phyloP scores from a whole-genome alignment of 1,284 basidiomycete species.

The Sparassis latifolia region DNA sequence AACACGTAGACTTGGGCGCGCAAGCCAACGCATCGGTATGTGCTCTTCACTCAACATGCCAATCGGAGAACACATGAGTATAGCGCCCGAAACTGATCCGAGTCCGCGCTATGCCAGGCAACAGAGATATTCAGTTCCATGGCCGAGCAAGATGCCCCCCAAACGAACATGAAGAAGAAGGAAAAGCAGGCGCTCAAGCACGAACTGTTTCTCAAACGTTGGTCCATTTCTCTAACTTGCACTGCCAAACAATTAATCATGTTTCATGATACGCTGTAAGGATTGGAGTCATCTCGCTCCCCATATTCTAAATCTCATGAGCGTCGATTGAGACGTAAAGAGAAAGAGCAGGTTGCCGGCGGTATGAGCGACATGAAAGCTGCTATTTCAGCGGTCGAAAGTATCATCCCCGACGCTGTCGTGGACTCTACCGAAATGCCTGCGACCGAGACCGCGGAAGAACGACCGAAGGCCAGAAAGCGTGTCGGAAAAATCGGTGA shows the following conservation, averaged over 20 bases:
- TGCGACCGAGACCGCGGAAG: constrained; percentile 12
- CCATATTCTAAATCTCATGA: constrained; percentile 74
- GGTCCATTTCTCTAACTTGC: constrained; percentile 10
- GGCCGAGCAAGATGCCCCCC: constrained; percentile 20
- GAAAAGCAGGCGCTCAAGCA: constrained; percentile 62
- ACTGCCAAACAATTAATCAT: neutral
- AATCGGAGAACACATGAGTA: neutral
- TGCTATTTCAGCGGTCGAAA: constrained; percentile 48
- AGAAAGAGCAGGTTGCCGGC: constrained; percentile 60
- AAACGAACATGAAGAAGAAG: constrained; percentile 49
- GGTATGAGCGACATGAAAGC: constrained; percentile 53
- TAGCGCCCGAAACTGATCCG: too few species aligned
- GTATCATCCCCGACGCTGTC: constrained; percentile 22
- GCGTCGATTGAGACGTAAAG: constrained; percentile 65
- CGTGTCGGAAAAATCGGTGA: constrained; percentile 58
- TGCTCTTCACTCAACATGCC: neutral
- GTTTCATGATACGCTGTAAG: constrained; percentile 27
- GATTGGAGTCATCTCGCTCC: constrained; percentile 42
- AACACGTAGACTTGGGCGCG: constrained; percentile 40
- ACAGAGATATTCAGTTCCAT: constrained; percentile 36
- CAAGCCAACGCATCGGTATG: constrained; percentile 20
- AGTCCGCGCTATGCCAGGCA: constrained; percentile 28
- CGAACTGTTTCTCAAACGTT: constrained; percentile 64
- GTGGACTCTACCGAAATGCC: constrained; percentile 12
- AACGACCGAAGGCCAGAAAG: constrained; percentile 14